A percentile compares a stretch with the other conserved stretches of the same genome.
These are phyloP conservation scores for Stephania japonica DNA, from an alignment of 164 flowering plant species.

Conservation along the genomic window DNA sequence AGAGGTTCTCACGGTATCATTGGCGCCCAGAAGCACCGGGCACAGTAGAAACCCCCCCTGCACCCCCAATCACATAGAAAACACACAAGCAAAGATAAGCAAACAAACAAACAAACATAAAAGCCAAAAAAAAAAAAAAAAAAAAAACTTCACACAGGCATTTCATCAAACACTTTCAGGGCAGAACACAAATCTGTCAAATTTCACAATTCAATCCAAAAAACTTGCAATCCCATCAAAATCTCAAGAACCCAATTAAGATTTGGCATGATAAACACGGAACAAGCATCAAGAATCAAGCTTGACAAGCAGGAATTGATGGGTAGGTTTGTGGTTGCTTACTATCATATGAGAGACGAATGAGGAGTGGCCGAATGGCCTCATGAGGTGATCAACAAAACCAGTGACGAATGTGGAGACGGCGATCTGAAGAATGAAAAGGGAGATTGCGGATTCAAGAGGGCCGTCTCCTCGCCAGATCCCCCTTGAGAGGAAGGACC, in stretches of 20 bases:
- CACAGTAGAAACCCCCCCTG: conserved; percentile 19
- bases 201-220: neutral
- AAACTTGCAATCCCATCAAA: too few species aligned
- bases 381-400: neutral
- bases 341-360: neutral
- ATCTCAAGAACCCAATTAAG: too few species aligned
- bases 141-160: neutral
- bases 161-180: neutral
- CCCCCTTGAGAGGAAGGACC: neutral
- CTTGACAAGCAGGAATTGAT: too few species aligned
- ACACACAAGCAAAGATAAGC: neutral
- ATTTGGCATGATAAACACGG: too few species aligned
- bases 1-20: neutral
- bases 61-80: neutral
- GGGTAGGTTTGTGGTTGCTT: neutral
- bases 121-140: neutral
- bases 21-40: conserved; percentile 11
- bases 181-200: neutral
- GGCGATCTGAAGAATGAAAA: neutral
- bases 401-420: neutral
- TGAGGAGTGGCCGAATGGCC: neutral
- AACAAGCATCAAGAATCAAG: too few species aligned
- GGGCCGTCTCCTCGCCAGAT: conserved; percentile 5
- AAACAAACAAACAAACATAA: neutral
- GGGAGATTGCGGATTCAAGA: neutral